These are phyloP conservation scores for Corniculantispora saksenae DNA, from an alignment of 2,329 filamentous ascomycete genomes.

Conservation along the genomic window DNA sequence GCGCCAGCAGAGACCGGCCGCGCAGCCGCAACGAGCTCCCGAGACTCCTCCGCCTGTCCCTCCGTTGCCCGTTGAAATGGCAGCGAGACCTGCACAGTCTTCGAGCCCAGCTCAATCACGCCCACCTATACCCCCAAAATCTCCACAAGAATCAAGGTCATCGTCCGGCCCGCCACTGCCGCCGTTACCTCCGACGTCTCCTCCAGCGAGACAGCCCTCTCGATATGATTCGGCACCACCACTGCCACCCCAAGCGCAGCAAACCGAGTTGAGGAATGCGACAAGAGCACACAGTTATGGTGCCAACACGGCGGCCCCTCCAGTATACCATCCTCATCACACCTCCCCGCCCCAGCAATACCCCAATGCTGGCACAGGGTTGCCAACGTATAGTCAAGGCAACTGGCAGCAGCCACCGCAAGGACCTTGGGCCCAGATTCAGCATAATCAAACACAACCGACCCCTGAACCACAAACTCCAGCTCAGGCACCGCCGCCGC, in stretches of 20 bases:
- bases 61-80: slow-evolving; percentile 67
- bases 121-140: slow-evolving; percentile 59
- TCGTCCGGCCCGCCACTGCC: slow-evolving; percentile 32
- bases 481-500: slow-evolving; percentile 30
- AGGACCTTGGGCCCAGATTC: slow-evolving; percentile 27
- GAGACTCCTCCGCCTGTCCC: slow-evolving; percentile 67
- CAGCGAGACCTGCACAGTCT: slow-evolving; percentile 41
- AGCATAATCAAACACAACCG: slow-evolving; percentile 31
- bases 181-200: slow-evolving; percentile 29
- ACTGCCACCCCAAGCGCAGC: slow-evolving; percentile 38
- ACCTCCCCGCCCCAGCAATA: background rate
- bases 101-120: slow-evolving; percentile 37
- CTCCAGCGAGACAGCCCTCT: slow-evolving; percentile 31
- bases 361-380: slow-evolving; percentile 13
- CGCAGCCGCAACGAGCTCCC: slow-evolving; percentile 33
- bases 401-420: slow-evolving; percentile 25
- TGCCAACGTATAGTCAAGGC: slow-evolving; percentile 28
- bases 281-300: background rate
- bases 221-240: slow-evolving; percentile 52
- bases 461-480: slow-evolving; percentile 30
- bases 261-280: slow-evolving; percentile 10
- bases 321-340: slow-evolving; percentile 9
- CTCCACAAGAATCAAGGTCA: slow-evolving; percentile 32
- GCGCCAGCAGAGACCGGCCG: slow-evolving; percentile 56
- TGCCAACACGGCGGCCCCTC: background rate